Evolutionary conservation across 768 basidiomycete genomes (phyloP), one percentile per base, ranked within the genome.

Genomic region (Phaffia tasmanica): DNA sequence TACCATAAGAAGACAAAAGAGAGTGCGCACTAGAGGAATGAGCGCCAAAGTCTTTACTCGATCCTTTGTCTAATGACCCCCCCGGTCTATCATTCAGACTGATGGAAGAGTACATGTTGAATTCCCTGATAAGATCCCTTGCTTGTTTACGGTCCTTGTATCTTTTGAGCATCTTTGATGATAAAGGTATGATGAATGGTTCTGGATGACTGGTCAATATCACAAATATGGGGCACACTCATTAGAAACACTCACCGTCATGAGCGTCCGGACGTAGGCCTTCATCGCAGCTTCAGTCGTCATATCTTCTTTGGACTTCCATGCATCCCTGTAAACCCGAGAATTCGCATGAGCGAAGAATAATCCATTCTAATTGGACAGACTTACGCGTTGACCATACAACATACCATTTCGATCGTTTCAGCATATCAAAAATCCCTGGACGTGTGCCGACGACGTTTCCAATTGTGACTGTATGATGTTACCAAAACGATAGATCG

Each of bases 101-200:
- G 19, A 53, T 27, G 19, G 62, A 63, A 56, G 51, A 27, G n/a
- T 35, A 23, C 53, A 64, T 51, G n/a, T 64, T 56, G 47, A 67
- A 67, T 23, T 67, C 66, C 14, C 60, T 9, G 21, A 67, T 62
- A 35, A 67, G 30, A 21, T 57, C 61, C 8, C 61, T 1, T 1
- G 66, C 66, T 23, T 62, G 46, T 47, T 62, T 54, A 18, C 66
- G 66, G 30, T 67, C 66, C 54, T 67, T 67, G 56, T 67, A 67
- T 2, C 61, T 30, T 35, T 63, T 62, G 25, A 67, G 61, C 21
- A 67, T 56, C 66, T 67, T 55, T 7, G 1, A 18, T 3, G 30
- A 51, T 11, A n/a, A 23, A 16, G 6, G 11, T 11, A 4, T 5
- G 35, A 50, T 19, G 23, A 51, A 29, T 23, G 58, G 19, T 6